Percentiles rank a stretch among this genome's conserved stretches.
These are phyloP conservation scores for Saccharomycopsis capsularis DNA, from an alignment of 805 yeast species.

Conservation along the genomic window DNA sequence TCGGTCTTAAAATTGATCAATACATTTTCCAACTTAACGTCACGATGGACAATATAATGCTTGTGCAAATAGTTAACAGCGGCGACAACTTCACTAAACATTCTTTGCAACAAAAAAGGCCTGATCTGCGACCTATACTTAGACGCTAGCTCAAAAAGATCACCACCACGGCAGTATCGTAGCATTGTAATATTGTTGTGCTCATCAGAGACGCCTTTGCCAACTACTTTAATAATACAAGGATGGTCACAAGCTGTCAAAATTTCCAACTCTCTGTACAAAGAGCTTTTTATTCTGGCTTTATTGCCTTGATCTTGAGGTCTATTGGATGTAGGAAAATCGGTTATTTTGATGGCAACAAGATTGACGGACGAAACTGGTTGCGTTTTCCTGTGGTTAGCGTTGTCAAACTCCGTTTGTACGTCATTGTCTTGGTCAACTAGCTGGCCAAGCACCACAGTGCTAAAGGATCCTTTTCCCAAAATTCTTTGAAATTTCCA, in stretches of 20 bases:
- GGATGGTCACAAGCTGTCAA: conserved; percentile 57
- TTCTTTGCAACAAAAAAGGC: conserved; percentile 46
- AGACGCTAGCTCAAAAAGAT: conserved; percentile 59
- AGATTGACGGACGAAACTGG: conserved; percentile 19
- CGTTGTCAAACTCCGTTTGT: not conserved
- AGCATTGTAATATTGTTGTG: conserved; percentile 32
- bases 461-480: conserved; percentile 67
- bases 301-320: not conserved
- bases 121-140: conserved; percentile 36
- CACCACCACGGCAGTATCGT: conserved; percentile 82
- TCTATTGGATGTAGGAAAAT: conserved; percentile 28
- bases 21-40: conserved; percentile 82
- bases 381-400: conserved; percentile 9
- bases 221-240: conserved; percentile 56
- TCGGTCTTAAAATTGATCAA: conserved; percentile 33
- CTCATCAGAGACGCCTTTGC: conserved; percentile 31
- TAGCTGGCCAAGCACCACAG: conserved; percentile 45
- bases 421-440: conserved; percentile 18
- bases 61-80: conserved; percentile 71
- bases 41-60: conserved; percentile 75
- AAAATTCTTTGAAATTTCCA: conserved; percentile 38
- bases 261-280: conserved; percentile 67
- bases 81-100: conserved; percentile 61
- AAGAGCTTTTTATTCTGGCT: conserved; percentile 48
- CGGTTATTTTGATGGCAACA: conserved; percentile 69